Conservation (phyloP, 2,329 filamentous ascomycete genomes). For the Phaeosphaeriaceae sp. region DNA sequence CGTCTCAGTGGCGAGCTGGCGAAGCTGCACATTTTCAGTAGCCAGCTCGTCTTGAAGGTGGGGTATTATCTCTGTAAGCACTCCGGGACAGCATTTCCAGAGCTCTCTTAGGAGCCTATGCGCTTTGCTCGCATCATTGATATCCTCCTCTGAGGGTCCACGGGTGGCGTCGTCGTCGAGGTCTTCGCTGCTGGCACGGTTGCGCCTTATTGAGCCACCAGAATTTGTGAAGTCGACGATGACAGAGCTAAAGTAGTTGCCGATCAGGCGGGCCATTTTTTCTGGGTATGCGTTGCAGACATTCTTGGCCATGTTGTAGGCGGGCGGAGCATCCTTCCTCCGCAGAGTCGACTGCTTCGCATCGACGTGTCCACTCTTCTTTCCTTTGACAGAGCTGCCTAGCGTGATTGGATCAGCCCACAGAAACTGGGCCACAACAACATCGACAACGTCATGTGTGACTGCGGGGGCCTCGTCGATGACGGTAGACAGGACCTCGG, state of each 20-base stretch:
- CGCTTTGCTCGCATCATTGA: conserved; percentile 88
- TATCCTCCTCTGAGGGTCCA: conserved; percentile 80
- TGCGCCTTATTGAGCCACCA: conserved; percentile 25
- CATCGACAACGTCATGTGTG: conserved; percentile 83
- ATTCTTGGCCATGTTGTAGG: conserved; percentile 95
- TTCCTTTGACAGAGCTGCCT: conserved; percentile 56
- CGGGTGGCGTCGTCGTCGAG: conserved; percentile 55
- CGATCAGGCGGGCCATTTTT: conserved; percentile 93
- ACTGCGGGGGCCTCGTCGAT: conserved; percentile 85
- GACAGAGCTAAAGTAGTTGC: conserved; percentile 96
- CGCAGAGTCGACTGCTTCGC: conserved; percentile 82
- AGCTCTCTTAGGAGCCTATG: conserved; percentile 89
- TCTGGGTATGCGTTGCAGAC: conserved; percentile 89
- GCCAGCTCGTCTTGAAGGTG: conserved; percentile 92
- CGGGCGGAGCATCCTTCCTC: conserved; percentile 87
- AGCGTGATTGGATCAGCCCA: conserved; percentile 76
- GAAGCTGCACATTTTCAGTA: conserved; percentile 86
- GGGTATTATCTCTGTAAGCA: conserved; percentile 91
- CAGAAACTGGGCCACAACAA: conserved; percentile 94
- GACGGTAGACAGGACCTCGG: conserved; percentile 80
- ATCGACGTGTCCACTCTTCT: conserved; percentile 64
- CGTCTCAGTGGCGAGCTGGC: conserved; percentile 89
- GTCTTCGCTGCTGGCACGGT: conserved; percentile 47
- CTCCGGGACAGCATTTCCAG: conserved; percentile 88
- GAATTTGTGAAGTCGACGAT: conserved; percentile 79